These are phyloP conservation scores for Bassia scoparia DNA, from an alignment of 148 eudicot species.

Conservation along the genomic window DNA sequence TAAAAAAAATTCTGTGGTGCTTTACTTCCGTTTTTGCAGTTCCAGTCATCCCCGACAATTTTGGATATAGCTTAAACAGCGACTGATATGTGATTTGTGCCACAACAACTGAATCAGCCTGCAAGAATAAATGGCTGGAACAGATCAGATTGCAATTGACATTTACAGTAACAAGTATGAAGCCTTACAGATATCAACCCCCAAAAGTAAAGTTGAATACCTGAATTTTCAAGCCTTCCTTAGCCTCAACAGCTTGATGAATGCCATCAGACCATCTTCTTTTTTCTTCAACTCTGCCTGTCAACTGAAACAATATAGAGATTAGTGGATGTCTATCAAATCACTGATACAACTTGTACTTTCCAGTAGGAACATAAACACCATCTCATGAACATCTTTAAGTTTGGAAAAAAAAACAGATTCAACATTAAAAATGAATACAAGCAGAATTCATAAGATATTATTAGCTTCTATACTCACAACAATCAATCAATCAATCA, in stretches of 20 bases:
- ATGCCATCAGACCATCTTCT: constrained; percentile 98
- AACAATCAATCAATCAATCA: background rate
- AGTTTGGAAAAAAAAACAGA: background rate
- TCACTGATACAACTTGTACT: background rate
- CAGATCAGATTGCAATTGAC: too few species aligned
- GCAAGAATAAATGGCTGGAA: constrained; percentile 21
- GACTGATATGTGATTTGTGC: constrained; percentile 99
- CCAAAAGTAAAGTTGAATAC: constrained; percentile 29
- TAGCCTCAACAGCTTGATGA: constrained; percentile 99
- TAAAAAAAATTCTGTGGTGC: background rate
- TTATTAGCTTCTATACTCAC: background rate
- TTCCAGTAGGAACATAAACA: background rate
- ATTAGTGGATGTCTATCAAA: background rate
- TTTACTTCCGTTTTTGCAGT: constrained; percentile 98
- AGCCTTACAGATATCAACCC: background rate
- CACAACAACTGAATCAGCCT: constrained; percentile 95
- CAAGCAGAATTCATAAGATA: background rate
- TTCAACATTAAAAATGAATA: background rate
- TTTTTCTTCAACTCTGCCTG: constrained; percentile 98
- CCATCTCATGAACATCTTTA: background rate
- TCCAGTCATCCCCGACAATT: constrained; percentile 99
- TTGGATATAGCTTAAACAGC: constrained; percentile 90
- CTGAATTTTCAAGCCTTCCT: constrained; percentile 88
- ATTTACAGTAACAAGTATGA: background rate
- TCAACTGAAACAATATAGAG: constrained; percentile 52